Evolutionary conservation across 2,329 filamentous ascomycete genomes (phyloP).

Genomic region (Raffaelea arxii): DNA sequence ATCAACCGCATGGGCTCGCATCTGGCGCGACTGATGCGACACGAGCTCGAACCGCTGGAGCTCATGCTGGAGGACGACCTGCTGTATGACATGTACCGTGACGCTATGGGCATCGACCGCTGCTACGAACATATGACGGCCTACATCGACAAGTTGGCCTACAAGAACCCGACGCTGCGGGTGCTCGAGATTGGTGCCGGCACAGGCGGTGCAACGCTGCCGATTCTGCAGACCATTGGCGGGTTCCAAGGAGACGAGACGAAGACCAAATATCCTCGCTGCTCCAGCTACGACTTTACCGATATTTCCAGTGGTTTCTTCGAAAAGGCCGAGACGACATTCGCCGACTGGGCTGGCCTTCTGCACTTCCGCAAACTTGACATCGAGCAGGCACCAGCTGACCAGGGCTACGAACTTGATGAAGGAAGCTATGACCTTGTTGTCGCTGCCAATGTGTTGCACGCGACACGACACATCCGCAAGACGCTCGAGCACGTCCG

Average conservation of each 20-base stretch:
- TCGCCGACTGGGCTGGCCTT: constrained; percentile 13
- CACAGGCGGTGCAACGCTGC: constrained; percentile 15
- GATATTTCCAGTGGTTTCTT: constrained; percentile 20
- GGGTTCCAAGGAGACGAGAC: not conserved
- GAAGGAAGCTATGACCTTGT: constrained; percentile 24
- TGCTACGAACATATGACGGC: constrained; percentile 16
- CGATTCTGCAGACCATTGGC: constrained; percentile 10
- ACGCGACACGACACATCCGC: constrained; percentile 21
- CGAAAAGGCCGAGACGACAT: constrained; percentile 18
- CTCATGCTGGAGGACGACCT: constrained; percentile 22
- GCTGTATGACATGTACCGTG: constrained; percentile 21
- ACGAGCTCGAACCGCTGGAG: constrained; percentile 16
- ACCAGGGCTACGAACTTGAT: constrained; percentile 22
- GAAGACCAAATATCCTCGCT: constrained; percentile 8
- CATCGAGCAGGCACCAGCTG: constrained; percentile 19
- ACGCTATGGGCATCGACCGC: constrained; percentile 7
- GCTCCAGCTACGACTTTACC: constrained; percentile 13
- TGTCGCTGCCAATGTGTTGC: constrained; percentile 27
- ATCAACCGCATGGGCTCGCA: not conserved
- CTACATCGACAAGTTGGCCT: constrained; percentile 8
- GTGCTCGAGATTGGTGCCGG: constrained; percentile 29
- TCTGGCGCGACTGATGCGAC: not conserved
- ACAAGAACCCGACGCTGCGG: constrained; percentile 15
- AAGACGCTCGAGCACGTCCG: constrained; percentile 22
- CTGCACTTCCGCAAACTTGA: constrained; percentile 23